Evolutionary conservation across 2,329 filamentous ascomycete genomes (phyloP).

Genomic region (Diplodia scrobiculata): DNA sequence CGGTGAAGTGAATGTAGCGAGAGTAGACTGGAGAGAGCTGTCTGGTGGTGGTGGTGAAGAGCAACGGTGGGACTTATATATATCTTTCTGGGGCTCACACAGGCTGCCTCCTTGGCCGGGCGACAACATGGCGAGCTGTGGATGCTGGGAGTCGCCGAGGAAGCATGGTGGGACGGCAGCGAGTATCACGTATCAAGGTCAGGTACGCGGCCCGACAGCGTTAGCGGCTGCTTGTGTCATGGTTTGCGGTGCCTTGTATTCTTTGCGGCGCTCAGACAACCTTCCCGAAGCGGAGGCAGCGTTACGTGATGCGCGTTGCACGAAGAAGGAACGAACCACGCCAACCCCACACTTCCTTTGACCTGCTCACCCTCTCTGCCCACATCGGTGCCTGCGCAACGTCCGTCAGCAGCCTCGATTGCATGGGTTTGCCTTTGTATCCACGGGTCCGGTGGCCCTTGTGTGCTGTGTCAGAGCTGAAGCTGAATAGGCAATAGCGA

Average conservation of each 20-base stretch:
- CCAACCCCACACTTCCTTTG: slow-evolving; percentile 11
- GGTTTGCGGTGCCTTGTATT: neutral
- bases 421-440: no score
- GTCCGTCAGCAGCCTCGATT: neutral
- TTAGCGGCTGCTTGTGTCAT: slow-evolving; percentile 4
- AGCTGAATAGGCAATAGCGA: slow-evolving; percentile 4
- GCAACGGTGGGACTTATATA: neutral
- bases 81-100: neutral
- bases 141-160: slow-evolving; percentile 3
- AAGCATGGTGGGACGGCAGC: neutral
- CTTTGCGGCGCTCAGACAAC: slow-evolving; percentile 19
- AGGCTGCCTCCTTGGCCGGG: neutral
- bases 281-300: slow-evolving; percentile 1
- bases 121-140: neutral
- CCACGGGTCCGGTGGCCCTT: neutral
- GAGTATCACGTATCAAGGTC: neutral
- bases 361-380: neutral
- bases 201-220: slow-evolving; percentile 15
- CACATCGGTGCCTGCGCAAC: neutral
- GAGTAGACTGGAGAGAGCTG: slow-evolving; percentile 4
- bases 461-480: slow-evolving; percentile 21
- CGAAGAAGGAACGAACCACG: slow-evolving; percentile 15
- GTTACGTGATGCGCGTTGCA: slow-evolving; percentile 15
- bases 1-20: slow-evolving; percentile 7
- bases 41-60: slow-evolving; percentile 4